Evolutionary conservation across 345 rosid species (phyloP), one percentile per base, ranked within the genome.

Genomic region (Pelargonium nanum): DNA sequence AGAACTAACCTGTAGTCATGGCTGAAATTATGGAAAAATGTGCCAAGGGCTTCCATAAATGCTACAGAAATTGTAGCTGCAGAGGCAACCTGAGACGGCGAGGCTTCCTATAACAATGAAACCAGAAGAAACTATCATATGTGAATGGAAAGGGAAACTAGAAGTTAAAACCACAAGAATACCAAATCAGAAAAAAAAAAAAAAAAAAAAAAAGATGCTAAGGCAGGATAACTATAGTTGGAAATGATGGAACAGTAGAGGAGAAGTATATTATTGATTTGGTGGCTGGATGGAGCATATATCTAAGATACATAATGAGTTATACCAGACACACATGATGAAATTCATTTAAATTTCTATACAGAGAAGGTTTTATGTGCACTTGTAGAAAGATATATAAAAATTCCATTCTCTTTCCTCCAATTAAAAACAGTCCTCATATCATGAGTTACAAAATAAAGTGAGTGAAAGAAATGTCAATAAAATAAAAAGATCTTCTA

Each of bases 1-100:
- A n/a, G n/a, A n/a, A 66, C 83, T 78, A 82, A 94, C 99, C 80
- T 85, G 80, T 94, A 94, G 65, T 85, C 89, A 75, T 83, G 97
- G 62, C 78, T 81, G 79, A 90, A 77, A 67, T 66, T 86, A 82
- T 88, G 84, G 55, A 94, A 94, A 68, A 85, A 25, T 20, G 85
- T 80, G 78, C 96, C 81, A 12, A 94, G 75, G 19, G 89, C 97
- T 86, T 90, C 93, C 99, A 94, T 94, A 70, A 86, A 90, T 22
- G 99, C 96, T 44, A 94, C 99, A 59, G 99, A 83, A 61, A 94
- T 74, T 5, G 96, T 86, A 52, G 95, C 97, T 65, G 97, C 91
- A 61, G 97, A 90, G 57, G 97, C 97, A 70, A 88, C 99, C 61
- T 82, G 87, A 51, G 96, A 80, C 6, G 97, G 83, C 40, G 95